Base-by-base conservation (phyloP, 2,329 filamentous ascomycete species). In the Neonectria neomacrospora region DNA sequence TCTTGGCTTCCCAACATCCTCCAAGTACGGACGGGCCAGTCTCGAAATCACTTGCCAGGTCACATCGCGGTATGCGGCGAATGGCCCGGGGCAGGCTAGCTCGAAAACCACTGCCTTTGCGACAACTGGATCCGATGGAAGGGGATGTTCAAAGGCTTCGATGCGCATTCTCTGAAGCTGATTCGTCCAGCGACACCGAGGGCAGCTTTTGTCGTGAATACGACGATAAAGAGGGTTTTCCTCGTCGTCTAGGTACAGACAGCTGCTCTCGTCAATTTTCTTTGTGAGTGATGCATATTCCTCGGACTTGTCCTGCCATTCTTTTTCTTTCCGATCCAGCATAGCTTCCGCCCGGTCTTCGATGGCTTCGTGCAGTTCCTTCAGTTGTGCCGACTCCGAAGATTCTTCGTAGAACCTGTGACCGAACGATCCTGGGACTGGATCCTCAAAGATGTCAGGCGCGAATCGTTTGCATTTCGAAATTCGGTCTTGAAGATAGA, bases 31-130 rank as follows among this genome's bases (percentile, higher is more conserved):
- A 8, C 72, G 68, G 6, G 76, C 77, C 3, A 82, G 54, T 1
- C 59, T 58, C 0, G 67, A 68, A 2, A 80, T 66, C 3, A 83
- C 67, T 2, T 62, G 64, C 81, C 80, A 84, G 0, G 81, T 83
- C 0, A 71, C 71, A 61, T 81, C 78, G 12, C 82, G 76, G 62
- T 84, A 84, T 0, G 67, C 64, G 1, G 76, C 69, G 26, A 83
- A 74, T 0, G 64, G 65, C 6, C 63, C 54, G 0, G 80, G 81
- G 12, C 77, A 77, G 1, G 64, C 60, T 0, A 84, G 74, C 62
- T 84, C 82, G 30, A 83, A 83, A 0, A 83, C 66, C 0, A 79
- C 75, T 5, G 74, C 74, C 37, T 79, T 78, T 0, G 75, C 73
- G 14, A 75, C 54, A 2, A 71, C 55, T 2, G 60, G 53, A 4